These are phyloP conservation scores for Suillus placidus DNA, from an alignment of 768 basidiomycete species.

Conservation along the genomic window DNA sequence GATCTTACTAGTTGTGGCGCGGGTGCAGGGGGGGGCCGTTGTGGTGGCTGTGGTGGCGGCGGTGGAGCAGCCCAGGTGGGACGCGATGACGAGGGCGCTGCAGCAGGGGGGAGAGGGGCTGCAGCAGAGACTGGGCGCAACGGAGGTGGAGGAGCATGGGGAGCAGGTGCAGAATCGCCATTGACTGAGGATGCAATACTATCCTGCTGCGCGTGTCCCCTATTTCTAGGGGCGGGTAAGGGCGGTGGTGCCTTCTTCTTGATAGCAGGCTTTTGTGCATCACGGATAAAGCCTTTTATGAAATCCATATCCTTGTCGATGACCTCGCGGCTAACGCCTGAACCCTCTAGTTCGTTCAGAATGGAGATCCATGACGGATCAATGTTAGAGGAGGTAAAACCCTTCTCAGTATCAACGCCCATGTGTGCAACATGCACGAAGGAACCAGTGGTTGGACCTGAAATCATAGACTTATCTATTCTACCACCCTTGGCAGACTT, in stretches of 20 bases:
- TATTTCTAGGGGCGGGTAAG: constrained; percentile 34
- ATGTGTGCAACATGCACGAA: constrained; percentile 95
- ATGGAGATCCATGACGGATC: constrained; percentile 88
- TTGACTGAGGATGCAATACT: constrained; percentile 27
- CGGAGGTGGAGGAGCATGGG: constrained; percentile 39
- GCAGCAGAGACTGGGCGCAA: constrained; percentile 27
- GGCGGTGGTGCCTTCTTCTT: constrained; percentile 47
- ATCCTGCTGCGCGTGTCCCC: constrained; percentile 26
- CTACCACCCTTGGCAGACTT: constrained; percentile 65
- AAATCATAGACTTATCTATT: constrained; percentile 93
- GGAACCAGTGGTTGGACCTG: constrained; percentile 72
- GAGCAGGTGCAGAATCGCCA: constrained; percentile 29
- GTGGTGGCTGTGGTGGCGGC: constrained; percentile 26
- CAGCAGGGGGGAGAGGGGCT: constrained; percentile 39
- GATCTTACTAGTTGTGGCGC: constrained; percentile 27
- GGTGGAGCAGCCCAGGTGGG: constrained; percentile 17
- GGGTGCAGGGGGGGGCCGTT: constrained; percentile 32
- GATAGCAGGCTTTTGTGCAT: constrained; percentile 46
- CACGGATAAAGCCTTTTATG: constrained; percentile 79
- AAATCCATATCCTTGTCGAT: constrained; percentile 84
- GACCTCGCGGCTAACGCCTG: constrained; percentile 68
- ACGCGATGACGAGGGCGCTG: constrained; percentile 30
- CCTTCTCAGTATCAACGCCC: constrained; percentile 87
- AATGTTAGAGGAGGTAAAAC: constrained; percentile 84
- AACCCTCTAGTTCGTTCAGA: constrained; percentile 61